Evolutionary conservation across 1,284 basidiomycete genomes (phyloP), one percentile per base, ranked within the genome.

Genomic region (Amylostereum areolatum): DNA sequence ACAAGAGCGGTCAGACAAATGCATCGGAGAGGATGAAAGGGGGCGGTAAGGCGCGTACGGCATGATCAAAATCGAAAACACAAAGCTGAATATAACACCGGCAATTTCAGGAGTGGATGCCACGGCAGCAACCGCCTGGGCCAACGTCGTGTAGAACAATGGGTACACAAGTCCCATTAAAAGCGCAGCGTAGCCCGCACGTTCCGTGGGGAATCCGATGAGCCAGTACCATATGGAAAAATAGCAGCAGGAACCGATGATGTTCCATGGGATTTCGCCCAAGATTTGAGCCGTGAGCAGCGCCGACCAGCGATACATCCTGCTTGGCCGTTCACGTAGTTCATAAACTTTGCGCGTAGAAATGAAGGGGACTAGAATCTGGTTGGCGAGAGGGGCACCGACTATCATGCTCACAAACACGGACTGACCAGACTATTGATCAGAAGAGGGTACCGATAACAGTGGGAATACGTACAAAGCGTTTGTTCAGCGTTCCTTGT

Each of bases 291-390:
- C 33, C 44, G 45, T 12, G 31, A 53, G 46, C 47, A 77, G 69
- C 9, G 71, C 63, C 42, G 67, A 60, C 77, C 77, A 80, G 34
- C 65, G 66, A 65, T 79, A 80, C 51, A 75, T 74, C 62, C 81
- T 79, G 50, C 78, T 79, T 0, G 85, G 75, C 1, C 81, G 76
- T 63, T 91, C 89, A 31, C 88, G 77, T 9, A 81, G 78, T 61
- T 89, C 85, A 62, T 86, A 91, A 11, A 89, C 69, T 5, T 67
- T 66, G 10, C 79, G 73, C 49, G 62, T 59, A 25, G 59, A 56
- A 33, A 64, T 59, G 46, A 64, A 65, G 24, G 62, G 62, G 12
- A 61, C 61, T 57, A 62, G 59, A 44, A 64, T 64, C 46, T 63
- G 61, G 42, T 61, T 59, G 27, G 55, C 53, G 18, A 64, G 48